These are phyloP conservation scores for Crithidia thermophila DNA, from an alignment of 208 protist genomes.

Conservation along the genomic window DNA sequence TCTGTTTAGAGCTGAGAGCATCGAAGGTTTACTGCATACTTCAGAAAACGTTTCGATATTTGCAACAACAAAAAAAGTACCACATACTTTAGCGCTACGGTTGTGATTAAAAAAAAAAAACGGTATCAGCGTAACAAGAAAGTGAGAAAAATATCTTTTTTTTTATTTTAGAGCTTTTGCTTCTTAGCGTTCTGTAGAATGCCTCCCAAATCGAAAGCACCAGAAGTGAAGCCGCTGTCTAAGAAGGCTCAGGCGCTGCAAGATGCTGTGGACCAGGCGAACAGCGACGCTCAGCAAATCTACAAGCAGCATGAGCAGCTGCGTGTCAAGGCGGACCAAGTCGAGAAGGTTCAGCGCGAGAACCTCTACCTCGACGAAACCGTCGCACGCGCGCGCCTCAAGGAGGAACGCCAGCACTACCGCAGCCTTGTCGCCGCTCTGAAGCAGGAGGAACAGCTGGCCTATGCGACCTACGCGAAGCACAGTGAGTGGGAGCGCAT, in stretches of 20 bases:
- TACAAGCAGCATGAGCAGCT: slow-evolving; percentile 87
- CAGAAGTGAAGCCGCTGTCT: slow-evolving; percentile 49
- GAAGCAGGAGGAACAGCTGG: slow-evolving; percentile 54
- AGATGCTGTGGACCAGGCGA: slow-evolving; percentile 57
- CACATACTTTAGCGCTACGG: no score
- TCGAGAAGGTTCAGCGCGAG: slow-evolving; percentile 64
- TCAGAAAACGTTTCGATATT: no score
- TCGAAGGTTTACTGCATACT: no score
- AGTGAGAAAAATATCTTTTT: slow-evolving; percentile 22
- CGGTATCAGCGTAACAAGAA: no score
- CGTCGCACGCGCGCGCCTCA: slow-evolving; percentile 69
- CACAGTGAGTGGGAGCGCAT: slow-evolving; percentile 74
- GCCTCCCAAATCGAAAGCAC: slow-evolving; percentile 44
- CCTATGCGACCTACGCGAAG: slow-evolving; percentile 80
- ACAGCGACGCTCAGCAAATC: slow-evolving; percentile 59
- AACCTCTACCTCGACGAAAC: slow-evolving; percentile 44
- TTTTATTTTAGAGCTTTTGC: slow-evolving; percentile 30
- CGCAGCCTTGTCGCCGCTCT: slow-evolving; percentile 40
- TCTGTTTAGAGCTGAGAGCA: no score
- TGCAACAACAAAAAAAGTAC: no score
- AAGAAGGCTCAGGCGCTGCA: slow-evolving; percentile 66
- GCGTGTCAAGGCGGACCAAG: slow-evolving; percentile 48
- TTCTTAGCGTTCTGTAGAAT: slow-evolving; percentile 7
- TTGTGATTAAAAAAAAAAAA: no score
- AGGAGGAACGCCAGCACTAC: slow-evolving; percentile 50